Evolutionary conservation across 331 rosid species (phyloP).

Genomic region (Ulmus americana): DNA sequence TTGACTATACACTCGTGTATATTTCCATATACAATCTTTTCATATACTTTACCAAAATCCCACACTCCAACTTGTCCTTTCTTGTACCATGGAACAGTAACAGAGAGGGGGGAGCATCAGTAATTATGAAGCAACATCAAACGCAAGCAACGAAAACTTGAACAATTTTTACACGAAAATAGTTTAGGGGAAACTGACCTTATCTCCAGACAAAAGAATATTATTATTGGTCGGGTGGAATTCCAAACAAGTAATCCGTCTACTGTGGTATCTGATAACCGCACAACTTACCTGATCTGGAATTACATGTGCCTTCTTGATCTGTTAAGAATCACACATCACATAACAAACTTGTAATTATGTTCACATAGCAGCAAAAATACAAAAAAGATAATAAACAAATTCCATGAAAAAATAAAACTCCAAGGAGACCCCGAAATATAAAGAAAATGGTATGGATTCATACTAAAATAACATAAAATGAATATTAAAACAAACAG

Average conservation of each 20-base stretch:
- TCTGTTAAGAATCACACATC: slow-evolving; percentile 35
- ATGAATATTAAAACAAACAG: neutral
- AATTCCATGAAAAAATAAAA: neutral
- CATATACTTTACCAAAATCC: slow-evolving; percentile 73
- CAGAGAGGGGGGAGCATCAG: slow-evolving; percentile 4
- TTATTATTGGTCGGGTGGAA: slow-evolving; percentile 87
- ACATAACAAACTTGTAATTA: slow-evolving; percentile 1
- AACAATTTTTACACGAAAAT: slow-evolving; percentile 1
- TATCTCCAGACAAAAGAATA: slow-evolving; percentile 85
- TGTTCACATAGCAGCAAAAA: neutral
- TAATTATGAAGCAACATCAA: slow-evolving; percentile 5
- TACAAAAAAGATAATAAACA: neutral
- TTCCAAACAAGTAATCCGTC: slow-evolving; percentile 80
- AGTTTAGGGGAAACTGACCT: slow-evolving; percentile 40
- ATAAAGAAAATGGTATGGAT: neutral
- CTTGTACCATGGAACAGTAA: slow-evolving; percentile 40
- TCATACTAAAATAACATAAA: slow-evolving; percentile 1
- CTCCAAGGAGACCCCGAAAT: slow-evolving; percentile 4
- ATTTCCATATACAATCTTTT: slow-evolving; percentile 70
- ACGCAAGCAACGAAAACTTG: slow-evolving; percentile 8
- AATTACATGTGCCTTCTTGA: slow-evolving; percentile 70
- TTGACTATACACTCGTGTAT: slow-evolving; percentile 74
- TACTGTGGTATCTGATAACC: slow-evolving; percentile 84
- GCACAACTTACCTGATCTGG: slow-evolving; percentile 82
- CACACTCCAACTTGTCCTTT: slow-evolving; percentile 98